Percentiles rank a stretch among this genome's conserved stretches.
Conservation (phyloP, 2,329 filamentous ascomycete species). For the Coniochaeta pulveracea region DNA sequence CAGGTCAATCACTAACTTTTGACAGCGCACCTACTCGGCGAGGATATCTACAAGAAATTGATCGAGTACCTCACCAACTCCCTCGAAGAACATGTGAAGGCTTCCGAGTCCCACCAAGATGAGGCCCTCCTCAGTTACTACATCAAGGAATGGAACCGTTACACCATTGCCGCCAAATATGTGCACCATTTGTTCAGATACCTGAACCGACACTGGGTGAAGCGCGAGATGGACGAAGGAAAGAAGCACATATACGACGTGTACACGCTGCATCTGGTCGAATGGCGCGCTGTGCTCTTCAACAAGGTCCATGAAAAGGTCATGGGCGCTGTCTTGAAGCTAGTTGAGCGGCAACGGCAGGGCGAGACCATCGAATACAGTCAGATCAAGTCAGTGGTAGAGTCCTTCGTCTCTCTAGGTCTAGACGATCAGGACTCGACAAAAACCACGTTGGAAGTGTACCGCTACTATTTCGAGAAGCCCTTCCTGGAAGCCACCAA, state of each 20-base stretch:
- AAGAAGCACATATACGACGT: constrained; percentile 98
- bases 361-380: constrained; percentile 96
- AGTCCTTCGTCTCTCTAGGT: constrained; percentile 91
- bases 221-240: constrained; percentile 95
- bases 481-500: constrained; percentile 82
- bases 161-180: constrained; percentile 92
- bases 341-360: constrained; percentile 94
- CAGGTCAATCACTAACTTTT: constrained; percentile 4
- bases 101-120: constrained; percentile 72
- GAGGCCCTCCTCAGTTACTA: constrained; percentile 88
- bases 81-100: constrained; percentile 55
- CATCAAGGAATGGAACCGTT: constrained; percentile 92
- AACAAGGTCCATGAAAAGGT: constrained; percentile 72
- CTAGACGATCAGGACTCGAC: constrained; percentile 86
- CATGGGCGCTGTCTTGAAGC: constrained; percentile 87
- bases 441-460: constrained; percentile 92
- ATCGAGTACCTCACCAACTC: constrained; percentile 76
- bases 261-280: constrained; percentile 90
- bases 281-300: constrained; percentile 91
- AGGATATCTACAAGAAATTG: constrained; percentile 89
- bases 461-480: constrained; percentile 82
- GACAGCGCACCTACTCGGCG: constrained; percentile 80
- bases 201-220: constrained; percentile 97
- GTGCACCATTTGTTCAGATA: constrained; percentile 96
- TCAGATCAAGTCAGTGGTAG: constrained; percentile 94